These are phyloP conservation scores for Volvox reticuliferus DNA, from an alignment of 139 green algal genomes.

Conservation along the genomic window DNA sequence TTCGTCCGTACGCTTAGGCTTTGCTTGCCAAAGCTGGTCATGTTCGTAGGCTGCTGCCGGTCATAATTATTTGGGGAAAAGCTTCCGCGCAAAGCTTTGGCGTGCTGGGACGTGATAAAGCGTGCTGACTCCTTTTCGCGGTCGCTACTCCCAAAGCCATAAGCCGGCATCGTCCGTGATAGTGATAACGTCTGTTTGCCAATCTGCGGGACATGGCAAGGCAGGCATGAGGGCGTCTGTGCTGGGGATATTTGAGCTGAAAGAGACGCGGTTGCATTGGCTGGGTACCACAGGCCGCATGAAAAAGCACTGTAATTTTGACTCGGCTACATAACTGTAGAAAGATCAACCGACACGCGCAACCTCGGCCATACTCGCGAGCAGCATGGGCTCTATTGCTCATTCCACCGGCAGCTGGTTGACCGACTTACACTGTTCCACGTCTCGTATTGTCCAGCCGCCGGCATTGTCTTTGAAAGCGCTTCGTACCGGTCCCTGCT, in stretches of 20 bases:
- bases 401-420: no score
- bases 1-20: not conserved
- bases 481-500: conserved; percentile 41
- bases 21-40: conserved; percentile 41
- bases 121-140: conserved; percentile 41
- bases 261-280: no score
- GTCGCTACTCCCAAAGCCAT: conserved; percentile 41
- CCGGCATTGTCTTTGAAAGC: conserved; percentile 32
- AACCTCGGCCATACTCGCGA: no score
- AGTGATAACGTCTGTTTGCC: conserved; percentile 39
- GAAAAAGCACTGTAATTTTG: no score
- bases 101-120: conserved; percentile 38
- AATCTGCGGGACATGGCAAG: conserved; percentile 10
- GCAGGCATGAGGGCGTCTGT: no score
- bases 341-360: no score
- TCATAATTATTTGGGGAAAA: conserved; percentile 45
- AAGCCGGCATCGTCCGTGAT: conserved; percentile 48
- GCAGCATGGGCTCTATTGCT: no score
- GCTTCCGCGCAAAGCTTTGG: conserved; percentile 5
- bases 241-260: no score
- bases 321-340: no score
- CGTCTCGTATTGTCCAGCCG: conserved; percentile 46
- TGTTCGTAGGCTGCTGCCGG: conserved; percentile 37
- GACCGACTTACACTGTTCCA: conserved; percentile 31
- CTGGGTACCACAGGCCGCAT: no score